Evolutionary conservation across 2,329 filamentous ascomycete genomes (phyloP), one percentile per base, ranked within the genome.

Genomic region (Dissoconium aciculare): DNA sequence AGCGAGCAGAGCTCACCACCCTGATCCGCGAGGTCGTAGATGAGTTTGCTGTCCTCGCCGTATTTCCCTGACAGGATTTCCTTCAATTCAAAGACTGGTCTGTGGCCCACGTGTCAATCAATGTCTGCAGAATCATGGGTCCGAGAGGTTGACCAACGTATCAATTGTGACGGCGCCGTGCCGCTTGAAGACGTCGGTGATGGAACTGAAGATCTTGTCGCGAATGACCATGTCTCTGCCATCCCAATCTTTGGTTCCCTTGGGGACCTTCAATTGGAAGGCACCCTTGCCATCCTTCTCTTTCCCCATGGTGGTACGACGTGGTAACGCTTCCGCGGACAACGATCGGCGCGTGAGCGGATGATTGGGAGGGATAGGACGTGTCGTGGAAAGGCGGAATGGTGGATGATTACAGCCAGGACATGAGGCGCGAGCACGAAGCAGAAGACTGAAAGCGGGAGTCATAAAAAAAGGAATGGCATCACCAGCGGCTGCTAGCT

Each of bases 41-140:
- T 91, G 54, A 92, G 75, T 57, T 87, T 87, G 50, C 76, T 81
- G 57, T 92, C 83, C 61, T 92, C 83, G 53, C 83, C 83, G 62
- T 91, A 91, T 63, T 92, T 91, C 38, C 82, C 83, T 12, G 82
- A 69, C 23, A 92, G 68, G 41, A 91, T 87, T 46, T 91, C 82
- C 53, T 77, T 78, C 39, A 89, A 65, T 57, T 92, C 83, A 52
- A 92, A 92, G 37, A 89, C 81, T 25, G 70, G 71, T 29, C 59
- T 62, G 36, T 31, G 17, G 11, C 16, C 14, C 25, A 24, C 8
- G n/a, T n/a, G 34, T 43, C 31, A 46, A 37, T 17, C 14, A 32
- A 26, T 26, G 21, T 3, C 11, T 17, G 15, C 25, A 10, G 5
- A 4, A 30, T 14, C 13, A 8, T 19, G 16, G 5, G 10, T 17